phyloP scores from a whole-genome alignment of 345 rosid species.

The Rubroshorea leprosula region DNA sequence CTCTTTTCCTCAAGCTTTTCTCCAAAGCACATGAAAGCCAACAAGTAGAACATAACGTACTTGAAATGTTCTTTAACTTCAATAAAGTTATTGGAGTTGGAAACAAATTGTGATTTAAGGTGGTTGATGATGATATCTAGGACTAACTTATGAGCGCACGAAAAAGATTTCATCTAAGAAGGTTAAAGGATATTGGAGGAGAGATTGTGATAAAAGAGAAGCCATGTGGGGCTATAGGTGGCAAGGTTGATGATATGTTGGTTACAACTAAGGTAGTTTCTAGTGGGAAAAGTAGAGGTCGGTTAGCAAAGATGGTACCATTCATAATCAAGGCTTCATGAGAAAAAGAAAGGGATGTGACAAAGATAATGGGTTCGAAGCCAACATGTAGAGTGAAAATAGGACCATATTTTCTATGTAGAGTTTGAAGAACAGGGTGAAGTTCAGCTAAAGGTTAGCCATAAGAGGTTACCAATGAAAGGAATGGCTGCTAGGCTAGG shows the following conservation, averaged over 20 bases:
- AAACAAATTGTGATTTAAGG: not conserved
- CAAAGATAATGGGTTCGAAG: conserved; percentile 18
- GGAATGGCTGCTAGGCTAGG: conserved; percentile 23
- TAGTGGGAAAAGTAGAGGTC: conserved; percentile 16
- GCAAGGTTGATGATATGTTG: conserved; percentile 21
- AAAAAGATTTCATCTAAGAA: conserved; percentile 7
- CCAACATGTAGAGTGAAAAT: conserved; percentile 24
- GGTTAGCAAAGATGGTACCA: conserved; percentile 25
- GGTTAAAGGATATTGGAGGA: conserved; percentile 21
- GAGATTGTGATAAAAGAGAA: conserved; percentile 17
- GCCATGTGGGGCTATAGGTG: conserved; percentile 22
- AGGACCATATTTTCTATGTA: conserved; percentile 21
- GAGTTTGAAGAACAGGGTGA: conserved; percentile 1
- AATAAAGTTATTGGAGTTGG: not conserved
- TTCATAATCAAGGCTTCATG: conserved; percentile 25
- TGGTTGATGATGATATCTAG: conserved; percentile 1
- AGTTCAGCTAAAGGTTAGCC: conserved; percentile 27
- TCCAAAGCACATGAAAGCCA: conserved; percentile 21
- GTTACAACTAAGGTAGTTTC: conserved; percentile 9
- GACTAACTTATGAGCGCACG: conserved; percentile 17
- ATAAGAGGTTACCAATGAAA: conserved; percentile 27
- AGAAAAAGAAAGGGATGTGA: conserved; percentile 20
- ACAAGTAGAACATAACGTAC: conserved; percentile 12
- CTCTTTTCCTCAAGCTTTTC: conserved; percentile 10
- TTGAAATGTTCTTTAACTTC: not conserved